Evolutionary conservation across 495 filamentous ascomycete species (phyloP).

Genomic region (Ramalina peruviana): DNA sequence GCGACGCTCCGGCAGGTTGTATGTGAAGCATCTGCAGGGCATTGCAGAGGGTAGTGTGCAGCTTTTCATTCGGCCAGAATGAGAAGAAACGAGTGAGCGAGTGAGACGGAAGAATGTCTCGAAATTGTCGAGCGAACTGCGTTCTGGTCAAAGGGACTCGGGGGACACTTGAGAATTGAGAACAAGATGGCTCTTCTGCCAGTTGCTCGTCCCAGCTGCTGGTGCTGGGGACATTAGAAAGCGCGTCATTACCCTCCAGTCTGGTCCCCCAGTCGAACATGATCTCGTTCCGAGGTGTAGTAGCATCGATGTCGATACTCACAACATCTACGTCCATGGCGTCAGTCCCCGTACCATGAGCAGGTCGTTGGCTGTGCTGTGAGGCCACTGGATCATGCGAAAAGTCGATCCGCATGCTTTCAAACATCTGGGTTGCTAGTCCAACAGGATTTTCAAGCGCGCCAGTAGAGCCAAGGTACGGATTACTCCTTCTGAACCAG

Average conservation of each 20-base stretch:
- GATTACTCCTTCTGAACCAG: constrained; percentile 83
- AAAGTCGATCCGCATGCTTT: constrained; percentile 85
- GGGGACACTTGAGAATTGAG: constrained; percentile 74
- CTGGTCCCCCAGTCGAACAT: constrained; percentile 67
- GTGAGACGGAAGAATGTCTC: constrained; percentile 71
- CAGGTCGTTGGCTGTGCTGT: constrained; percentile 25
- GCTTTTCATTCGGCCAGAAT: constrained; percentile 55
- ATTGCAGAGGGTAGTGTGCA: constrained; percentile 56
- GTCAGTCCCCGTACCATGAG: constrained; percentile 26
- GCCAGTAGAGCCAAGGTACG: constrained; percentile 57
- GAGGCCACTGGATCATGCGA: constrained; percentile 45
- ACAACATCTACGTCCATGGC: constrained; percentile 31
- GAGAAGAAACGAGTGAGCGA: constrained; percentile 87
- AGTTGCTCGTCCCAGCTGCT: constrained; percentile 44
- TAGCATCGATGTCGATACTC: constrained; percentile 38
- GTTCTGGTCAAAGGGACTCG: constrained; percentile 70
- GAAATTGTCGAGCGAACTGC: constrained; percentile 75
- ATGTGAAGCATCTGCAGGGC: constrained; percentile 57
- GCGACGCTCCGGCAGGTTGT: neutral
- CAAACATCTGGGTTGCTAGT: constrained; percentile 85
- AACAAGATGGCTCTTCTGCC: constrained; percentile 79
- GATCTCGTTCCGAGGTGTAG: constrained; percentile 50
- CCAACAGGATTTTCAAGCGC: constrained; percentile 64
- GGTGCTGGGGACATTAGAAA: too few species aligned
- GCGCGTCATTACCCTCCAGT: neutral